phyloP scores from a whole-genome alignment of 1,284 basidiomycete genomes.

The Microbotryum intermedium region DNA sequence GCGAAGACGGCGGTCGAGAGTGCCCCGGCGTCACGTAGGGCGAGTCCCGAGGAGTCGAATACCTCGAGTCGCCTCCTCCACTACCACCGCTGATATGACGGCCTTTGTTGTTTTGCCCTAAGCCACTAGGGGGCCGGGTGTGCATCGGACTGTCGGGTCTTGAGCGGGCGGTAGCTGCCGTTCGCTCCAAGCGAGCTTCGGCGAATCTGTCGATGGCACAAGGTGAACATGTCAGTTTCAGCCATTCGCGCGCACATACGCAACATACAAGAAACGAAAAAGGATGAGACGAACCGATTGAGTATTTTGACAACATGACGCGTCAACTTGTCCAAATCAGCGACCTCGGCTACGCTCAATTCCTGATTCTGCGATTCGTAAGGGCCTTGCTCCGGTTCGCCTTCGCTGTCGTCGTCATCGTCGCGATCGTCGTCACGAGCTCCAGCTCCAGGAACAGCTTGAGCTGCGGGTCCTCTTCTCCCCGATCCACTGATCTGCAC shows the following conservation, averaged over 20 bases:
- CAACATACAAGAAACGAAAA: not conserved
- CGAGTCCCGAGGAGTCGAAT: too few species aligned
- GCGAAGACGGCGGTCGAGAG: too few species aligned
- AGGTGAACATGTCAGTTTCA: not conserved
- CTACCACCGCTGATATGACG: too few species aligned
- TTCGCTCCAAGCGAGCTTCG: not conserved
- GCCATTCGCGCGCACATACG: not conserved
- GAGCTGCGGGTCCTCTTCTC: not conserved
- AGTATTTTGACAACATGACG: conserved; percentile 24
- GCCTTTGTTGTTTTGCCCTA: too few species aligned
- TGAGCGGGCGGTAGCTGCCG: not conserved
- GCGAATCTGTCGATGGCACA: not conserved
- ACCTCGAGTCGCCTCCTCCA: too few species aligned
- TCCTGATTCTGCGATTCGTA: conserved; percentile 18
- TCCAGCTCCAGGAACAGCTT: not conserved
- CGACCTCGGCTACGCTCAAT: conserved; percentile 19
- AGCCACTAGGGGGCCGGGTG: too few species aligned
- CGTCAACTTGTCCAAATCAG: conserved; percentile 28
- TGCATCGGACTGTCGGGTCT: not conserved
- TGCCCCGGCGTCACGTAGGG: too few species aligned
- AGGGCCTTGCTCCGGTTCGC: conserved; percentile 20
- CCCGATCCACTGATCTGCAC: conserved; percentile 15
- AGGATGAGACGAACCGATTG: conserved; percentile 7
- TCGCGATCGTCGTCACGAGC: conserved; percentile 9
- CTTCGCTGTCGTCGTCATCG: conserved; percentile 25